These are phyloP conservation scores for Calocybe indica DNA, from an alignment of 768 basidiomycete genomes.

Conservation along the genomic window DNA sequence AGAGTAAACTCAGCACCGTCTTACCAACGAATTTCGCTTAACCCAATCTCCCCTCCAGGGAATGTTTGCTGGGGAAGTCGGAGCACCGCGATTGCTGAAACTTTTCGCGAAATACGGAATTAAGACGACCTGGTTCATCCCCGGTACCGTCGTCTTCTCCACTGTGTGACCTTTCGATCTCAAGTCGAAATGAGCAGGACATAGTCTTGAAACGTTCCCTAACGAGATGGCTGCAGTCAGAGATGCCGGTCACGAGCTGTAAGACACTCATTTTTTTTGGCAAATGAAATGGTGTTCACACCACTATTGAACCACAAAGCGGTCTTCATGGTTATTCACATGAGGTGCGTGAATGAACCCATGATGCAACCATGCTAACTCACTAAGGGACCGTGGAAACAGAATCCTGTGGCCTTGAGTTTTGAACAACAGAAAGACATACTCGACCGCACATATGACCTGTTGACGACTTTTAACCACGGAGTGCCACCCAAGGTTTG, in stretches of 20 bases:
- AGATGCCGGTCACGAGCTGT: conserved; percentile 73
- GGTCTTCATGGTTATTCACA: conserved; percentile 71
- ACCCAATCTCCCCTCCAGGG: conserved; percentile 26
- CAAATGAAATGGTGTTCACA: background rate
- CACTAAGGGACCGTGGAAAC: background rate
- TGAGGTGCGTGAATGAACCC: conserved; percentile 32
- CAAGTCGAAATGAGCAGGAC: conserved; percentile 31
- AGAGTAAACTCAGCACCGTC: conserved; percentile 27
- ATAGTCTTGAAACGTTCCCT: conserved; percentile 72
- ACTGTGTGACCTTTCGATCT: background rate
- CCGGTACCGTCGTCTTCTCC: conserved; percentile 32
- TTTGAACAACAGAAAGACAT: conserved; percentile 68
- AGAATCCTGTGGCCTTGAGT: conserved; percentile 59
- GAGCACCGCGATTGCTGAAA: conserved; percentile 60
- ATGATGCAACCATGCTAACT: background rate
- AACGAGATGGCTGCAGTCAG: conserved; percentile 62
- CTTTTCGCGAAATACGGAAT: conserved; percentile 66
- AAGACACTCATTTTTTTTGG: conserved; percentile 7
- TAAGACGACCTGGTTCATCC: conserved; percentile 71
- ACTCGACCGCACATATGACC: conserved; percentile 55
- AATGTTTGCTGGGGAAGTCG: conserved; percentile 74
- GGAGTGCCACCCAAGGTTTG: conserved; percentile 45
- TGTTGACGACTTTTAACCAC: conserved; percentile 63
- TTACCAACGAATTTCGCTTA: background rate
- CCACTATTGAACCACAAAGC: conserved; percentile 19